Evolutionary conservation across 495 filamentous ascomycete genomes (phyloP).

Genomic region (Symbiotaphrina buchneri): DNA sequence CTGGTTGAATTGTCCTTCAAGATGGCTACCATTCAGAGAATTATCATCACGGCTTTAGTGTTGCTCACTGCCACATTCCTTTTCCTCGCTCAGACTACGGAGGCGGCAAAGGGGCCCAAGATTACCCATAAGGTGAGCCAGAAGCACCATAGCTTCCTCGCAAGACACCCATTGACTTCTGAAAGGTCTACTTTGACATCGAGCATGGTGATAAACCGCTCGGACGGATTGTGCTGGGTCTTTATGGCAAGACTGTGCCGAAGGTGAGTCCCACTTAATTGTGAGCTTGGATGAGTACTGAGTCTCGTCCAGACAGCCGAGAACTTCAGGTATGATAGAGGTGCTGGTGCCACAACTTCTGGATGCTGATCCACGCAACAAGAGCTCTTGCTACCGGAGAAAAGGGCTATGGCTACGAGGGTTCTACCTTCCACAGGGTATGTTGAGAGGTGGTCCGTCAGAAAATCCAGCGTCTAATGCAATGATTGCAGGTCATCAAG

Average conservation of each 20-base stretch:
- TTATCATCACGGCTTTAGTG: conserved; percentile 43
- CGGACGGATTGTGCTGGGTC: conserved; percentile 74
- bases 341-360: too few relatives aligned
- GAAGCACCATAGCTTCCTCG: conserved; percentile 1
- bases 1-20: too few relatives aligned
- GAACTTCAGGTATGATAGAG: conserved; percentile 77
- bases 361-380: neutral
- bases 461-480: too few relatives aligned
- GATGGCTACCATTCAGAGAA: conserved; percentile 12
- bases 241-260: conserved; percentile 97
- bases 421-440: conserved; percentile 90
- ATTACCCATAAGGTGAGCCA: conserved; percentile 68
- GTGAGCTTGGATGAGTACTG: conserved; percentile 2
- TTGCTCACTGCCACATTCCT: conserved; percentile 50
- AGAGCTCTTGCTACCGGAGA: conserved; percentile 86
- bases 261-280: conserved; percentile 24
- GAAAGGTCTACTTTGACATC: conserved; percentile 81
- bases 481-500: too few relatives aligned
- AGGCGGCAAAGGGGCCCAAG: conserved; percentile 76
- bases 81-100: conserved; percentile 45
- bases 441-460: too few relatives aligned
- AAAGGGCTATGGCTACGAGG: conserved; percentile 92
- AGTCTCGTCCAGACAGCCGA: conserved; percentile 51
- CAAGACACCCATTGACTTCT: conserved; percentile 1
- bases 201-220: conserved; percentile 68